Base-by-base conservation (phyloP, 2,329 filamentous ascomycete genomes). In the Penicillium sp. region DNA sequence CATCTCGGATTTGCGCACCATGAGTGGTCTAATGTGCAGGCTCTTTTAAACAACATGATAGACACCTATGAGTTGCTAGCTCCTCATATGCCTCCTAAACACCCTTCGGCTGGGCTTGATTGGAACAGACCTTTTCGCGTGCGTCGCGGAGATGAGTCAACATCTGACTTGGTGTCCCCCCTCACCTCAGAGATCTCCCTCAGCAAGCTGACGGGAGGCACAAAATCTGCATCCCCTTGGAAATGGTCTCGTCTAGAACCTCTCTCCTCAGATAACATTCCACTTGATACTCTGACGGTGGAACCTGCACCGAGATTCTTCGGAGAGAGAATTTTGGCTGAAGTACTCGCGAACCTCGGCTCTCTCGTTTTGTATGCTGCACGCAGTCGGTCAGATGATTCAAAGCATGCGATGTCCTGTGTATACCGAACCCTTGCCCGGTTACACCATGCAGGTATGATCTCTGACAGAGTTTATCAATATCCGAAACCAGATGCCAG, bases 351-450 rank as follows among this genome's bases (percentile, higher is more conserved):
- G 56, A 73, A 65, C 35, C 62, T 77, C 31, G 75, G 75, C 5
- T 65, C 62, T 44, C 71, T 80, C 50, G 68, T 79, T 20, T 60
- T 79, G n/a, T 62, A 70, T 40, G 74, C 77, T 49, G 70, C 75
- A n/a, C 72, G 76, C 60, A 59, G 61, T 13, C 55, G 69, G 4
- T 50, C 66, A 4, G 67, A 68, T 20, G 66, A 76, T 53, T 70
- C 72, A 7, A 69, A 72, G 43, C 38, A 67, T 13, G 72, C 74
- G 39, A 79, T 80, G 77, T 73, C 72, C 50, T 73, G 71, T 49
- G 76, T 80, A 8, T 73, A 75, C 58, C 75, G 72, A 29, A 70
- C 76, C 31, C 66, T 80, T 57, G 78, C 75, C 40, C 74, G 74
- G 45, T 62, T 80, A 44, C 78, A 81, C 55, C 76, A 78, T 62